Percentiles rank a stretch among this genome's conserved stretches.
Evolutionary conservation across 495 filamentous ascomycete species (phyloP).

Genomic region (Ramalina intermedia): DNA sequence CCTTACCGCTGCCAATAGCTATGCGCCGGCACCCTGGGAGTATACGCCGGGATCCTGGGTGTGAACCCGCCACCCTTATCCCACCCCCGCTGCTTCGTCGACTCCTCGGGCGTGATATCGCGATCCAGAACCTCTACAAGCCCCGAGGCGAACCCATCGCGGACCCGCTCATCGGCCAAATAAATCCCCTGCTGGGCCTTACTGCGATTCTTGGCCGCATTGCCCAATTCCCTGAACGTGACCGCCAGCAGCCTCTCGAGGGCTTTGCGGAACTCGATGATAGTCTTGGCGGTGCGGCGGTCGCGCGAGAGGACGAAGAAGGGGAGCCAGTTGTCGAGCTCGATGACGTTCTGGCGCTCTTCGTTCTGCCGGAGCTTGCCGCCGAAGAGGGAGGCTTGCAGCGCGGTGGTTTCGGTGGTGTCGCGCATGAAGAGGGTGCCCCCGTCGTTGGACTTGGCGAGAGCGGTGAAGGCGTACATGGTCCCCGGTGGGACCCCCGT

Average conservation of each 20-base stretch:
- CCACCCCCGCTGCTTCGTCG: slow-evolving; percentile 2
- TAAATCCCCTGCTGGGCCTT: slow-evolving; percentile 6
- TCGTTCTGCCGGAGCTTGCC: slow-evolving; percentile 21
- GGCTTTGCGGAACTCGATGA: slow-evolving; percentile 31
- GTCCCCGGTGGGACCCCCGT: slow-evolving; percentile 8
- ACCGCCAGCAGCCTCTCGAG: slow-evolving; percentile 18
- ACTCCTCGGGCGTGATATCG: slow-evolving; percentile 6
- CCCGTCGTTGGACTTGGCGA: slow-evolving; percentile 29
- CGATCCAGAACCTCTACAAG: slow-evolving; percentile 27
- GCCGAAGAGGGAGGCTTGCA: slow-evolving; percentile 36
- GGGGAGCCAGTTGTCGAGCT: slow-evolving; percentile 36
- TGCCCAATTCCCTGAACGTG: slow-evolving; percentile 12
- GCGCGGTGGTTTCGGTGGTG: slow-evolving; percentile 28
- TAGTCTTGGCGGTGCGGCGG: slow-evolving; percentile 21
- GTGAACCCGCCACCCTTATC: not conserved
- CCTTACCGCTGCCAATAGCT: too few species aligned
- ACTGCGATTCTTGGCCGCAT: not conserved
- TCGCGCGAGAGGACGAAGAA: slow-evolving; percentile 20
- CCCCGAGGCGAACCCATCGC: slow-evolving; percentile 24
- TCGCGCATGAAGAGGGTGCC: slow-evolving; percentile 28
- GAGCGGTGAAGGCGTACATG: slow-evolving; percentile 24
- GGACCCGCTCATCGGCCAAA: slow-evolving; percentile 26
- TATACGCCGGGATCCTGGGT: too few species aligned
- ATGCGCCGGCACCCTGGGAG: too few species aligned
- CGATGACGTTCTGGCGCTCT: slow-evolving; percentile 18